Percentiles rank a stretch among this genome's conserved stretches.
Conservation (phyloP, 768 basidiomycete species). For the Russula vinacea region DNA sequence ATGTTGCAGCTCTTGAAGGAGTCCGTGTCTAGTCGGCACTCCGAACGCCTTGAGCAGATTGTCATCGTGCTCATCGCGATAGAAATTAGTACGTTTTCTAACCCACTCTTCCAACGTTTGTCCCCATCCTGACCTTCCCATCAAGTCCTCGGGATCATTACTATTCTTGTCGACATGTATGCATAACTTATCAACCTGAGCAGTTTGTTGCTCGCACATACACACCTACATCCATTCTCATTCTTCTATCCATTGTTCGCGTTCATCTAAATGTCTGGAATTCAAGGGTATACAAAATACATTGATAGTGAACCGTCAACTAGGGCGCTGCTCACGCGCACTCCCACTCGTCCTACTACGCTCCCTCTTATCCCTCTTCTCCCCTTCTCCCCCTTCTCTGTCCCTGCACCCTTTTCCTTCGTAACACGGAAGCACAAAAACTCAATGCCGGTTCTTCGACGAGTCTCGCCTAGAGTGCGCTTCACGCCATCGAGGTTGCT, state of each 20-base stretch:
- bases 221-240: constrained; percentile 14
- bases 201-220: not conserved
- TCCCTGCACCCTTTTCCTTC: constrained; percentile 42
- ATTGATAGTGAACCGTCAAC: not conserved
- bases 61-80: constrained; percentile 89
- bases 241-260: constrained; percentile 7
- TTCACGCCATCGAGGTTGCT: constrained; percentile 86
- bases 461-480: constrained; percentile 81
- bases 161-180: constrained; percentile 79
- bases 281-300: constrained; percentile 8
- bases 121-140: not conserved
- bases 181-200: constrained; percentile 28
- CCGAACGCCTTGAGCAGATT: constrained; percentile 89
- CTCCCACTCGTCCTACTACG: constrained; percentile 12
- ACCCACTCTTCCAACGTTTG: not conserved
- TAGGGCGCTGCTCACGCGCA: constrained; percentile 16
- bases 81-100: constrained; percentile 61
- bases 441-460: constrained; percentile 88
- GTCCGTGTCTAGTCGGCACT: constrained; percentile 85
- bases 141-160: constrained; percentile 81
- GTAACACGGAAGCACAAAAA: constrained; percentile 89
- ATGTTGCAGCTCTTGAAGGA: constrained; percentile 95
- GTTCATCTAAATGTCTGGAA: constrained; percentile 28
- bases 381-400: constrained; percentile 29
- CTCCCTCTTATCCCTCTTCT: constrained; percentile 22